Percentiles rank a stretch among this genome's conserved stretches.
Conservation (phyloP, 805 yeast genomes). For the Wickerhamiella hasegawae region DNA sequence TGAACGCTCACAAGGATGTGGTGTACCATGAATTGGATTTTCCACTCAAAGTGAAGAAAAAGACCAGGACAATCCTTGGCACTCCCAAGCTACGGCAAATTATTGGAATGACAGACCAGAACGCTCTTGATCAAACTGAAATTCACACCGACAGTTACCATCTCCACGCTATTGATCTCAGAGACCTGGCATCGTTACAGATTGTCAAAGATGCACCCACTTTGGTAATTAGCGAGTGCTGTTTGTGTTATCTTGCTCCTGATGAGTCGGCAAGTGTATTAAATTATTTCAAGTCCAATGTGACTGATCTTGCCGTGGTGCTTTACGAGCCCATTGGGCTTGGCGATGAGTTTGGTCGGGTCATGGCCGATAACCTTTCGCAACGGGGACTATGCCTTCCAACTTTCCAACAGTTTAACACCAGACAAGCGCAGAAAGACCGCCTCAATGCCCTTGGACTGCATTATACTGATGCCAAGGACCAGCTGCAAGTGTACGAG, state of each 20-base stretch:
- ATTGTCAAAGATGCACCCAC: slow-evolving; percentile 31
- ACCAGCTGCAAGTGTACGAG: slow-evolving; percentile 27
- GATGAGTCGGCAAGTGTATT: slow-evolving; percentile 32
- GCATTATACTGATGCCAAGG: slow-evolving; percentile 23
- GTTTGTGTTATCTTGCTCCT: slow-evolving; percentile 51
- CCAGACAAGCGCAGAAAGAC: slow-evolving; percentile 25
- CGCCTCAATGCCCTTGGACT: slow-evolving; percentile 24
- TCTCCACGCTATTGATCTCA: slow-evolving; percentile 39
- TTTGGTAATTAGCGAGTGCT: slow-evolving; percentile 55
- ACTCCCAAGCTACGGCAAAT: slow-evolving; percentile 19
- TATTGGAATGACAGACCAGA: slow-evolving; percentile 9
- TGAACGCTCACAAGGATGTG: slow-evolving; percentile 23
- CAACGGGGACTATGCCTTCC: slow-evolving; percentile 48
- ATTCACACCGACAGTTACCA: slow-evolving; percentile 27
- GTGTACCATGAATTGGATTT: slow-evolving; percentile 51
- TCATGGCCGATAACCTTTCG: slow-evolving; percentile 48
- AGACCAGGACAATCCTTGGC: slow-evolving; percentile 31
- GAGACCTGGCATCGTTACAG: slow-evolving; percentile 23
- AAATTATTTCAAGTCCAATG: slow-evolving; percentile 24
- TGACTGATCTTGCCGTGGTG: slow-evolving; percentile 23
- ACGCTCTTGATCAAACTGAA: slow-evolving; percentile 4
- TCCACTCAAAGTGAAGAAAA: slow-evolving; percentile 34
- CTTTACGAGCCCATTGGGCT: slow-evolving; percentile 60
- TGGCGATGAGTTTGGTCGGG: slow-evolving; percentile 45
- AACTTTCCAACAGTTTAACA: slow-evolving; percentile 36